Conservation (phyloP, 345 rosid genomes). For the Populus davidiana region DNA sequence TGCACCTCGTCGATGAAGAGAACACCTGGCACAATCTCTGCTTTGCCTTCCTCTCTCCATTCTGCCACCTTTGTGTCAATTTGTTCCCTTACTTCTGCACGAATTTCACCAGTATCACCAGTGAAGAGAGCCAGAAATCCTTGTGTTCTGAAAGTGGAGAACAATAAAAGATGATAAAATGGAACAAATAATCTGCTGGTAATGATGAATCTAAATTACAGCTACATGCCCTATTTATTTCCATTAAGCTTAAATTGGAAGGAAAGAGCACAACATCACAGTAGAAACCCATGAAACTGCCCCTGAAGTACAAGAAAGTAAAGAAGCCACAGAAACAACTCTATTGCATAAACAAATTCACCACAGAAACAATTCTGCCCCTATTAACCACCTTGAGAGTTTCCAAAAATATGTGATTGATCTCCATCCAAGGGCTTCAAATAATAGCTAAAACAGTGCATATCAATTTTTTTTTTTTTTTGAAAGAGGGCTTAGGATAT, state of each 20-base stretch:
- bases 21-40: slow-evolving; percentile 92
- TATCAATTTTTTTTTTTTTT: too few relatives aligned
- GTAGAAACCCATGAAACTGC: not conserved
- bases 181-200: not conserved
- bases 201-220: not conserved
- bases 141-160: slow-evolving; percentile 53
- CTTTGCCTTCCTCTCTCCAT: slow-evolving; percentile 99
- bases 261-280: not conserved
- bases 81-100: slow-evolving; percentile 92
- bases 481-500: not conserved
- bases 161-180: not conserved
- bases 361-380: not conserved
- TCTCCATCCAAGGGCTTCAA: not conserved
- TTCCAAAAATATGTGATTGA: not conserved
- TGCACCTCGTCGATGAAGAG: slow-evolving; percentile 96
- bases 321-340: not conserved
- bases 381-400: not conserved
- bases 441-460: not conserved
- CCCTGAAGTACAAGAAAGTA: not conserved
- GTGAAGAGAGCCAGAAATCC: slow-evolving; percentile 96
- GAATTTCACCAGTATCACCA: slow-evolving; percentile 94
- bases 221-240: not conserved
- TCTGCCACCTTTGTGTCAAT: slow-evolving; percentile 94
- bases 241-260: not conserved
- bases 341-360: not conserved